Conservation (phyloP, 2,329 filamentous ascomycete species). For the Clonostachys rhizophaga region DNA sequence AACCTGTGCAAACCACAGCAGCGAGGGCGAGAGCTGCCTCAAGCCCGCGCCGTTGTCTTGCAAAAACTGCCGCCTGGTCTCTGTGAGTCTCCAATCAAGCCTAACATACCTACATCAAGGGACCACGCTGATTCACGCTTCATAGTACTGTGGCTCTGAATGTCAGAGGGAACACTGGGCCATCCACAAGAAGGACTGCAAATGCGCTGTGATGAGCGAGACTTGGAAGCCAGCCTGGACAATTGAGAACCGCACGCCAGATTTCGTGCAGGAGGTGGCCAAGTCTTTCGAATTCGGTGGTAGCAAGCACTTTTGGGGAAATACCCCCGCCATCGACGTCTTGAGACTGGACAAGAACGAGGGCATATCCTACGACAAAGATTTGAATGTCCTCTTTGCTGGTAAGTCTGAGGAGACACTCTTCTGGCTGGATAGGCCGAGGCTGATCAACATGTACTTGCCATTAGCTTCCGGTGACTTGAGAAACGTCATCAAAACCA, state of each 20-base stretch:
- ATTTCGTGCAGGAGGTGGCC: background rate
- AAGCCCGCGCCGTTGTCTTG: background rate
- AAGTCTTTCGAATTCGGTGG: background rate
- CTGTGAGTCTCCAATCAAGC: background rate
- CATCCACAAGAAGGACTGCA: background rate
- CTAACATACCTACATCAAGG: background rate
- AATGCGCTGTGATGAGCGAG: background rate
- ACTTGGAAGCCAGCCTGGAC: background rate
- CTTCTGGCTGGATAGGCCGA: background rate
- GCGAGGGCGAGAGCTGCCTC: too few relatives aligned
- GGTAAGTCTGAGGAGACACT: background rate
- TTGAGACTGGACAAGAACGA: conserved; percentile 2
- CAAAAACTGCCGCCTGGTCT: background rate
- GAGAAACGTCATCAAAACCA: conserved; percentile 33
- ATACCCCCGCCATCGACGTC: background rate
- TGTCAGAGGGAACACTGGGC: conserved; percentile 1
- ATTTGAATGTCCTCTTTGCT: conserved; percentile 4
- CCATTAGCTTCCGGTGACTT: conserved; percentile 34
- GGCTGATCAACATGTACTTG: background rate
- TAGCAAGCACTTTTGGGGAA: background rate
- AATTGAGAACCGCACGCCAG: background rate
- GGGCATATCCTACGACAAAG: background rate
- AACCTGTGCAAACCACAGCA: too few relatives aligned
- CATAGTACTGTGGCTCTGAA: background rate
- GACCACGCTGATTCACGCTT: background rate